A percentile compares a stretch with the other conserved stretches of the same genome.
These are phyloP conservation scores for Pseudoperonospora humuli DNA, from an alignment of 352 stramenopile species.

Conservation along the genomic window DNA sequence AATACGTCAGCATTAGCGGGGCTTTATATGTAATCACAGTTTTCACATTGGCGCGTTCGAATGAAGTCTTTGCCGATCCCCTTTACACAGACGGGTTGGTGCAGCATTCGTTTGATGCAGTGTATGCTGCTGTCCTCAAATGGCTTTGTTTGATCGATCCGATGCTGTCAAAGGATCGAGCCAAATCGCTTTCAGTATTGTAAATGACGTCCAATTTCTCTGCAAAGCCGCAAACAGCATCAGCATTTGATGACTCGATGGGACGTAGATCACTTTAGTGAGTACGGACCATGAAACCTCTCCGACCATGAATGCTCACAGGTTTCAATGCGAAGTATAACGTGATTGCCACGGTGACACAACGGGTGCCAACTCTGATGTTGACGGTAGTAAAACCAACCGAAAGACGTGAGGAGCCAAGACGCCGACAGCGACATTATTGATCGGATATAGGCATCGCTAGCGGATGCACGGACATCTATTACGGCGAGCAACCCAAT, in stretches of 20 bases:
- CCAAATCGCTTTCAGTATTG: slow-evolving; percentile 16
- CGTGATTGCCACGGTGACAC: too few species aligned
- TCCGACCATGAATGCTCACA: too few species aligned
- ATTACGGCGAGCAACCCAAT: neutral
- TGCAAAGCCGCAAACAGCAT: slow-evolving; percentile 1
- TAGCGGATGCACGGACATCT: neutral
- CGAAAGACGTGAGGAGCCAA: too few species aligned
- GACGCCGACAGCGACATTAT: too few species aligned
- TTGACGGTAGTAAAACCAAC: too few species aligned
- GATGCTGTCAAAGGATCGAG: slow-evolving; percentile 19
- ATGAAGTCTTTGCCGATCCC: neutral
- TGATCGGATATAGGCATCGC: too few species aligned
- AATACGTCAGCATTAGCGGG: neutral
- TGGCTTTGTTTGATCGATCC: slow-evolving; percentile 21
- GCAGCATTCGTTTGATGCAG: slow-evolving; percentile 21
- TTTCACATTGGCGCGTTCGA: neutral
- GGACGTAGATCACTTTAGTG: too few species aligned
- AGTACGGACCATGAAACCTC: too few species aligned
- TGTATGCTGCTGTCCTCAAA: slow-evolving; percentile 14
- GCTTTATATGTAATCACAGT: slow-evolving; percentile 8
- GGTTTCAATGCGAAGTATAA: too few species aligned
- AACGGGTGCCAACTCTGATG: too few species aligned
- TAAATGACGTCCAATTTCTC: slow-evolving; percentile 16
- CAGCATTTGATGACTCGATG: neutral
- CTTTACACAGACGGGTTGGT: slow-evolving; percentile 2